A percentile compares a stretch with the other conserved stretches of the same genome.
Conservation (phyloP, 2,329 filamentous ascomycete genomes). For the Aureobasidium sp. region DNA sequence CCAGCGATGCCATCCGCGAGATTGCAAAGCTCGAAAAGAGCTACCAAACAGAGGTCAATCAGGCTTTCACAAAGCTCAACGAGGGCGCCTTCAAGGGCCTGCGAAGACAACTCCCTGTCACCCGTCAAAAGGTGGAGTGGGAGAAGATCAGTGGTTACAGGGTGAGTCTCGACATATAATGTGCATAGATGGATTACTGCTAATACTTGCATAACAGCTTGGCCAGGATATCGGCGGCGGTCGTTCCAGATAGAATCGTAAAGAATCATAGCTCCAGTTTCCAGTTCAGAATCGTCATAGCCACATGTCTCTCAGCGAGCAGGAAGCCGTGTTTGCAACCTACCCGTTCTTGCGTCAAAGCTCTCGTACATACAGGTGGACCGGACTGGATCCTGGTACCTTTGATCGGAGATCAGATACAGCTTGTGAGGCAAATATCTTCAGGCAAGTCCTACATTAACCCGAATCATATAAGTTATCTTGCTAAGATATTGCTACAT, state of each 20-base stretch:
- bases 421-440: background rate
- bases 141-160: slow-evolving; percentile 97
- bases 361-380: background rate
- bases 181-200: slow-evolving; percentile 21
- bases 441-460: background rate
- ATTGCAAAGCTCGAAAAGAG: slow-evolving; percentile 86
- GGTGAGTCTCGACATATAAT: slow-evolving; percentile 52
- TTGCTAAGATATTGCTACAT: background rate
- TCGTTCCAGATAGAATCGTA: slow-evolving; percentile 37
- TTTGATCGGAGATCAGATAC: too few species aligned
- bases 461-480: background rate
- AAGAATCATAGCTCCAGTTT: background rate
- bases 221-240: slow-evolving; percentile 60
- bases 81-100: slow-evolving; percentile 97
- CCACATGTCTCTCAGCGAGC: background rate
- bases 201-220: slow-evolving; percentile 33
- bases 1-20: slow-evolving; percentile 77
- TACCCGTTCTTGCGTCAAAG: slow-evolving; percentile 1
- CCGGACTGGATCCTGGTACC: background rate
- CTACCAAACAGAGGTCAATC: slow-evolving; percentile 97
- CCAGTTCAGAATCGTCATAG: background rate
- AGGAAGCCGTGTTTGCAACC: background rate
- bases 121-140: slow-evolving; percentile 99
- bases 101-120: slow-evolving; percentile 93
- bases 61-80: slow-evolving; percentile 86